Evolutionary conservation across 306 rosid genomes (phyloP).

Genomic region (Glycyrrhiza uralensis): DNA sequence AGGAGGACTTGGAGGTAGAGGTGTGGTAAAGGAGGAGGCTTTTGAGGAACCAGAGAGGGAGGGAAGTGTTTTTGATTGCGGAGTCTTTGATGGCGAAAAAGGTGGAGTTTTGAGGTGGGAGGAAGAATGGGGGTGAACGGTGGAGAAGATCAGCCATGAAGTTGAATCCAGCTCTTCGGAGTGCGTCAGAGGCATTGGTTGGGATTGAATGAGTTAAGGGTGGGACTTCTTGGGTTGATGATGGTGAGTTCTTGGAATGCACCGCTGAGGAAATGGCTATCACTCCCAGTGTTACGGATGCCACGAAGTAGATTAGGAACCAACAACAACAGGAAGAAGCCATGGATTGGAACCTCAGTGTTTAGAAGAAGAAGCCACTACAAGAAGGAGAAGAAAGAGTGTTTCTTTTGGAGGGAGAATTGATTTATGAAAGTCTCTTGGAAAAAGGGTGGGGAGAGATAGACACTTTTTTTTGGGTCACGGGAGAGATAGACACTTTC

Average conservation of each 20-base stretch:
- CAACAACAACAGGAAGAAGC: slow-evolving; percentile 42
- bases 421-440: background rate
- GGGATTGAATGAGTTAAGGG: slow-evolving; percentile 34
- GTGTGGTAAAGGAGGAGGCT: slow-evolving; percentile 49
- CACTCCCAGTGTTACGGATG: slow-evolving; percentile 44
- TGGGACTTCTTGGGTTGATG: slow-evolving; percentile 23
- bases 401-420: slow-evolving; percentile 16
- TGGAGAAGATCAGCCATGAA: slow-evolving; percentile 60
- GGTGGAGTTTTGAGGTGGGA: slow-evolving; percentile 32
- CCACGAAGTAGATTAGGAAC: slow-evolving; percentile 40
- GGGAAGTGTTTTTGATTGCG: slow-evolving; percentile 27
- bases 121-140: slow-evolving; percentile 55
- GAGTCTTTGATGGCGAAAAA: slow-evolving; percentile 42
- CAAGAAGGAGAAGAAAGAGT: background rate
- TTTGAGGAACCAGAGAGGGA: slow-evolving; percentile 57
- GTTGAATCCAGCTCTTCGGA: slow-evolving; percentile 49
- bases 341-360: slow-evolving; percentile 32
- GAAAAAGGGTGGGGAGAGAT: background rate
- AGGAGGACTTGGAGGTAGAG: slow-evolving; percentile 1
- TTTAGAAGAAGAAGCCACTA: background rate
- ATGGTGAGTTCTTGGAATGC: slow-evolving; percentile 31
- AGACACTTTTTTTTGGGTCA: too few species aligned
- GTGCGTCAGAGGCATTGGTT: slow-evolving; percentile 45
- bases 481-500: too few species aligned
- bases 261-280: slow-evolving; percentile 48